Evolutionary conservation across 202 grass and related monocot species (phyloP).

Genomic region (Setaria italica): DNA sequence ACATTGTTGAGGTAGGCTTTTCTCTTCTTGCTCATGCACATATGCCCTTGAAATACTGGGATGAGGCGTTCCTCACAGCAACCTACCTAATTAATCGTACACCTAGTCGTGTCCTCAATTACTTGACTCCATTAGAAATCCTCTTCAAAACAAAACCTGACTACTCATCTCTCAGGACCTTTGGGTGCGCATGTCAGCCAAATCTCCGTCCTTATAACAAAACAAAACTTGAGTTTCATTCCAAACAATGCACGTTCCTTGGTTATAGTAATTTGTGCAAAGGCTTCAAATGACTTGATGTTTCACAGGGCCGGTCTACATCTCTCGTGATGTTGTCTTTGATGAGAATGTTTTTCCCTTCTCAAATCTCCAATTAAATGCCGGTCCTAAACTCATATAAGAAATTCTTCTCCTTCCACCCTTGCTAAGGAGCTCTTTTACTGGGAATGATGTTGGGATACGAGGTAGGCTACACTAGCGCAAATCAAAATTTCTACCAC

Average conservation of each 20-base stretch:
- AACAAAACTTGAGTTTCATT: neutral
- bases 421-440: too few species aligned
- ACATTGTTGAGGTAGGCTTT: neutral
- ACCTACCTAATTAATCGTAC: neutral
- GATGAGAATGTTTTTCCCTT: neutral
- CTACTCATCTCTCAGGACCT: neutral
- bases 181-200: neutral
- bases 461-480: too few species aligned
- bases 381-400: fast-evolving
- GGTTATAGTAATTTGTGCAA: neutral
- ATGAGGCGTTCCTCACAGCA: neutral
- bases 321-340: neutral
- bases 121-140: fast-evolving
- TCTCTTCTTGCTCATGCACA: neutral
- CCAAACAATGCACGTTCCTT: neutral
- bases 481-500: too few species aligned
- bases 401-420: too few species aligned
- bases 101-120: fast-evolving
- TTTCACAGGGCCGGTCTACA: neutral
- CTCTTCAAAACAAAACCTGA: neutral
- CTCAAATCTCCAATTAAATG: too few species aligned
- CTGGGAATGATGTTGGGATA: too few species aligned
- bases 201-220: neutral
- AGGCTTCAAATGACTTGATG: neutral
- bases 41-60: neutral